Evolutionary conservation across 345 rosid genomes (phyloP).

Genomic region (Isatis tinctoria): DNA sequence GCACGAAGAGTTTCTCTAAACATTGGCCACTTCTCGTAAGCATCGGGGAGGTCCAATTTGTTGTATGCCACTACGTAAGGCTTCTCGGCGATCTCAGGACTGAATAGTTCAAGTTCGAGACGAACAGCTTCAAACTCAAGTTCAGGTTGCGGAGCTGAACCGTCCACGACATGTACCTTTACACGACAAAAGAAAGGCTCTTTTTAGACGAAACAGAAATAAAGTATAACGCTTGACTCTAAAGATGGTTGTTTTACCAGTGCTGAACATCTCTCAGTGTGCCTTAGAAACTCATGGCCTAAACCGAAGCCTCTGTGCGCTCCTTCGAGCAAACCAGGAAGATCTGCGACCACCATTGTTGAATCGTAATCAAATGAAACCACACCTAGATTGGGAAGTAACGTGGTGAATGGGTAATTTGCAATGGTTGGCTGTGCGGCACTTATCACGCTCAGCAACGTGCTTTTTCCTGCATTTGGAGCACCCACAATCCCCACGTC

Average conservation of each 20-base stretch:
- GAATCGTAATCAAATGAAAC: conserved; percentile 88
- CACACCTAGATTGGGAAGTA: conserved; percentile 95
- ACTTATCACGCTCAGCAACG: conserved; percentile 76
- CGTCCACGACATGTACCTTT: conserved; percentile 91
- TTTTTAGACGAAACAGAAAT: neutral
- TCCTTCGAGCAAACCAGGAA: conserved; percentile 97
- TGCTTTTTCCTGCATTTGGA: conserved; percentile 97
- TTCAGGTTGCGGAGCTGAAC: conserved; percentile 77
- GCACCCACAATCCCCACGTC: conserved; percentile 95
- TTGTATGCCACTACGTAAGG: conserved; percentile 78
- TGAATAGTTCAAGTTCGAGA: conserved; percentile 86
- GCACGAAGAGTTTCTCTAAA: conserved; percentile 64
- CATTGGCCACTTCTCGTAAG: conserved; percentile 64
- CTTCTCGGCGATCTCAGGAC: conserved; percentile 80
- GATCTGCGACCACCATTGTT: conserved; percentile 92
- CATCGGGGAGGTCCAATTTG: conserved; percentile 95
- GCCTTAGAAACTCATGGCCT: conserved; percentile 87
- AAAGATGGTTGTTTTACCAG: conserved; percentile 50
- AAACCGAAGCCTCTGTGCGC: conserved; percentile 93
- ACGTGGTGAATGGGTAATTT: conserved; percentile 86
- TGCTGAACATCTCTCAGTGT: conserved; percentile 94
- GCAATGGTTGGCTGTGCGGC: conserved; percentile 90
- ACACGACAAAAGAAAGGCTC: conserved; percentile 20
- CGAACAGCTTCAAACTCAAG: conserved; percentile 91
- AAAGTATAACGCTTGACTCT: neutral